Evolutionary conservation across 352 stramenopile species (phyloP), one percentile per base, ranked within the genome.

Genomic region (Pythium insidiosum): DNA sequence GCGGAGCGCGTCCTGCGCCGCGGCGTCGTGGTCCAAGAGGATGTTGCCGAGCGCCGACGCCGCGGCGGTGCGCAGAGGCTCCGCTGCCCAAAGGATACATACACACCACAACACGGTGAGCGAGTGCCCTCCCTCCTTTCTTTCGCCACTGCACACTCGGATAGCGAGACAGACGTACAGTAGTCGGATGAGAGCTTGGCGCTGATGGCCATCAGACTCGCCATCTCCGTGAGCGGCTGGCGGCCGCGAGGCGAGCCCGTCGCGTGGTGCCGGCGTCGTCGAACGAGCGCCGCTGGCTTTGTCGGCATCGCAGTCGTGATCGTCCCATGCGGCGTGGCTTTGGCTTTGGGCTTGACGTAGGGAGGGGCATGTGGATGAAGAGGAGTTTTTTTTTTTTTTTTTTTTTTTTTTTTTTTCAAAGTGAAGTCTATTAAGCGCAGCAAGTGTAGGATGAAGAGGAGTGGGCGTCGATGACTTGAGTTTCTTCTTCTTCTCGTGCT

Each of bases 21-120:
- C n/a, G 37, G 74, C 76, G 30, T 88, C 71, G 25, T 62, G 59
- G 34, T 62, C 71, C 24, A 73, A 73, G 10, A 88, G 53, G 3
- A 85, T 53, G 48, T 86, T 88, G 36, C 76, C 76, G 12, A 88
- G 46, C 3, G 76, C 68, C 46, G 86, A 88, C 9, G 76, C 71
- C 18, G 65, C 64, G 18, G 61, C 62, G 21, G 71, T 77, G n/a
- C 68, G 69, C 28, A 86, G 51, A 21, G 56, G 42, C 29, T 88
- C 76, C 10, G 58, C 67, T 78, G n/a, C n/a, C n/a, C n/a, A n/a
- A n/a, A 28, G 0, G 3, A 26, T n/a, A 23, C 12, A 21, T 4
- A 40, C 4, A 54, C 4, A 26, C 23, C 30, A 29, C 34, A 25
- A 25, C 23, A 41, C n/a, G n/a, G n/a, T n/a, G n/a, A n/a, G n/a